Evolutionary conservation across 139 green algal species (phyloP), one percentile per base, ranked within the genome.

Genomic region (Deuterostichococcus epilithicus): DNA sequence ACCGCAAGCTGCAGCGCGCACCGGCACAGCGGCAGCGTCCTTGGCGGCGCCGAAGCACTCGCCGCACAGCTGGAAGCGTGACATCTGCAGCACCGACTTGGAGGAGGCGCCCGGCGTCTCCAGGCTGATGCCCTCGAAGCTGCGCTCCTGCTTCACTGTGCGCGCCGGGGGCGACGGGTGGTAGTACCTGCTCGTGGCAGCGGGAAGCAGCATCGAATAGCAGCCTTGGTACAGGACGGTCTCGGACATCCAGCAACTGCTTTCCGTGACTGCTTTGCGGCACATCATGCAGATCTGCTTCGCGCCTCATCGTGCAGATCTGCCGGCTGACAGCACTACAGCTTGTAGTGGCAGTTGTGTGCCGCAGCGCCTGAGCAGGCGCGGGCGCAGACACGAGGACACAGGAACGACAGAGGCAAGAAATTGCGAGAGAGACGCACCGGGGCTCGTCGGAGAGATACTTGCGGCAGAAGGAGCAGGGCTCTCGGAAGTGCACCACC

Each of bases 401-500:
- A 60, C 45, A 60, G 45, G 15, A 26, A 26, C 45, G 13, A 60
- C 45, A 60, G 15, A 60, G 15, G 45, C 18, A 60, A 60, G 13
- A 13, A 60, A 13, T 26, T 26, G 18, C 45, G 15, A 60, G 45
- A 60, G 15, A 60, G 3, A 23, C 38, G 26, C 73, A 83, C 79
- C 74, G 68, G 22, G 38, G 30, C 22, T 10, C 79, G 59, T 74
- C 79, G 47, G 68, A 77, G 66, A 90, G 87, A 85, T 92, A 94
- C 15, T 84, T 75, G 23, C 91, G 80, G 87, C 96, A 99, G 79
- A 94, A 90, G 74, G 83, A 90, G 88, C 96, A 99, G 59, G 88
- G 87, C 80, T 95, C 91, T 68, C 91, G 88, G 74, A 99, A 81
- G 86, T 99, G 94, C 35, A 95, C 95, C 70, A 99, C 91, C 72